Conservation (phyloP, 495 filamentous ascomycete species). For the Neohortaea acidophila region DNA sequence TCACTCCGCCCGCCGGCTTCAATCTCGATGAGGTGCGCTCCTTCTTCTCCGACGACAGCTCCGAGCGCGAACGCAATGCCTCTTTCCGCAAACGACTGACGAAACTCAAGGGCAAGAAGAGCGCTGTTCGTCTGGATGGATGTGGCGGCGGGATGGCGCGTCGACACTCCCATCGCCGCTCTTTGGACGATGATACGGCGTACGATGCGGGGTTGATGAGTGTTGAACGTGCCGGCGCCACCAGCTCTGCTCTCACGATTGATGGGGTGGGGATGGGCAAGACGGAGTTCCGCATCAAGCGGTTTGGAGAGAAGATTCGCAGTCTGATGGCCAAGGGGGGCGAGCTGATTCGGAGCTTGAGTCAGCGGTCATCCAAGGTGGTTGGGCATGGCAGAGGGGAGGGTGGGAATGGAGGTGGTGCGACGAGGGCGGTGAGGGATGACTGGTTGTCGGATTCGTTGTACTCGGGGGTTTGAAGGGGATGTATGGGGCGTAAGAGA, state of each 20-base stretch:
- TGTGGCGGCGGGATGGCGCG: neutral
- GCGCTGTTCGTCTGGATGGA: slow-evolving; percentile 7
- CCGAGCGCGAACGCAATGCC: slow-evolving; percentile 11
- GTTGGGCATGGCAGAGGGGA: neutral
- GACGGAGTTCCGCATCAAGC: slow-evolving; percentile 21
- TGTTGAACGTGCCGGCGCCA: slow-evolving; percentile 7
- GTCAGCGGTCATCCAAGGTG: slow-evolving; percentile 3
- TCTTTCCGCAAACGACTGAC: slow-evolving; percentile 25
- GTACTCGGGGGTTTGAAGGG: slow-evolving; percentile 17
- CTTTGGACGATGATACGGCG: slow-evolving; percentile 1
- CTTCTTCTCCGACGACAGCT: slow-evolving; percentile 32
- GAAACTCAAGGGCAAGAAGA: slow-evolving; percentile 10
- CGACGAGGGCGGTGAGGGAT: slow-evolving; percentile 7
- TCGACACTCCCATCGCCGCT: neutral
- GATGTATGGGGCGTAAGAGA: no score
- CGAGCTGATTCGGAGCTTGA: slow-evolving; percentile 16
- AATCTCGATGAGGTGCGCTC: slow-evolving; percentile 26
- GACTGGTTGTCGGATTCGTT: slow-evolving; percentile 14
- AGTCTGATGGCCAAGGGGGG: slow-evolving; percentile 17
- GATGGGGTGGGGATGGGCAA: slow-evolving; percentile 22
- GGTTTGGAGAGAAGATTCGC: slow-evolving; percentile 21
- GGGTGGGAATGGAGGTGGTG: neutral
- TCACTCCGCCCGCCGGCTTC: slow-evolving; percentile 20
- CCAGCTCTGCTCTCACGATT: slow-evolving; percentile 7
- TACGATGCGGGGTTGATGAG: slow-evolving; percentile 13